Conservation (phyloP, 495 filamentous ascomycete genomes). For the Pyronema domesticum region DNA sequence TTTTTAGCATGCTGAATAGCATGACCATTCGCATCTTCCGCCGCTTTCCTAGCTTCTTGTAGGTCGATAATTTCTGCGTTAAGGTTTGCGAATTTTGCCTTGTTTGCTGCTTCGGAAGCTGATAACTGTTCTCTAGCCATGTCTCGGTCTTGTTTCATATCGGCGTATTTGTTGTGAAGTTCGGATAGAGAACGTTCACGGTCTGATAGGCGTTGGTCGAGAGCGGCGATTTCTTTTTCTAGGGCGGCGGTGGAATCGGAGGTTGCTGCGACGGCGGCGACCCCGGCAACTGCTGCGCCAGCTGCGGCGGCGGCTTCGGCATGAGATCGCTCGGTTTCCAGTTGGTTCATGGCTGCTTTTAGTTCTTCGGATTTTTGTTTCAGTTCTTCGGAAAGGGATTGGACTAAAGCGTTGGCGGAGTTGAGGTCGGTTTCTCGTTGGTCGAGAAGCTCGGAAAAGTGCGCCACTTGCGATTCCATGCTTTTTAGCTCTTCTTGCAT, state of each 20-base stretch:
- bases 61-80: conserved; percentile 15
- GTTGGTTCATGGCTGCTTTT: conserved; percentile 29
- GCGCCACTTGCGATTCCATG: conserved; percentile 26
- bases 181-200: conserved; percentile 33
- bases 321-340: conserved; percentile 31
- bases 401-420: conserved; percentile 9
- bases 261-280: conserved; percentile 28
- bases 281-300: too few species aligned
- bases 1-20: conserved; percentile 7
- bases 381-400: conserved; percentile 17
- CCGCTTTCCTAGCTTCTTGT: conserved; percentile 6
- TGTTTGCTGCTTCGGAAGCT: conserved; percentile 9
- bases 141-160: conserved; percentile 30
- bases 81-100: conserved; percentile 11
- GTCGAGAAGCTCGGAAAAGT: conserved; percentile 11
- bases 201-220: conserved; percentile 34
- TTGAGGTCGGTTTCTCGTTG: conserved; percentile 19
- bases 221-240: conserved; percentile 33
- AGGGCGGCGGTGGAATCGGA: conserved; percentile 42
- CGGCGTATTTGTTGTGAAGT: conserved; percentile 31
- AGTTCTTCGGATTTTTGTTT: conserved; percentile 28
- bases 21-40: conserved; percentile 9
- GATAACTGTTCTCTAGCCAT: conserved; percentile 21
- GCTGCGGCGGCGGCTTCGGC: too few species aligned
- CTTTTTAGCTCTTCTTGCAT: conserved; percentile 66